Conservation (phyloP, 192 early-diverging fungal genomes). For the Lunasporangiospora selenospora region DNA sequence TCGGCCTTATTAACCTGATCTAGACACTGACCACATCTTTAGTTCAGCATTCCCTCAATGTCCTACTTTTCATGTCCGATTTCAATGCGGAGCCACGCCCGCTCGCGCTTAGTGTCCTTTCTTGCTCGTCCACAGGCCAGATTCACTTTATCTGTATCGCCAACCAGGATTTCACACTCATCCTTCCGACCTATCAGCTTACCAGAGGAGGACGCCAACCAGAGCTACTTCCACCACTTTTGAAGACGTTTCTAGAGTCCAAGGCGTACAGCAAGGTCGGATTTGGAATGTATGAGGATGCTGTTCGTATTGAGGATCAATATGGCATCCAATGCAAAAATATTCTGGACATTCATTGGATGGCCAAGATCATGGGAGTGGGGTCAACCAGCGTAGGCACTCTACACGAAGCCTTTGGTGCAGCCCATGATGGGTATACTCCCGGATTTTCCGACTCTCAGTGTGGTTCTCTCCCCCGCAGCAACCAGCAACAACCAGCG, state of each 20-base stretch:
- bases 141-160: slow-evolving; percentile 45
- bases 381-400: slow-evolving; percentile 35
- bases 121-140: slow-evolving; percentile 40
- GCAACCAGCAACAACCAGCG: not conserved
- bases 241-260: slow-evolving; percentile 40
- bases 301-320: slow-evolving; percentile 26
- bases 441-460: too few species aligned
- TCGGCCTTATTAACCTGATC: too few species aligned
- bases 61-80: slow-evolving; percentile 42
- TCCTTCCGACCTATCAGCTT: slow-evolving; percentile 36
- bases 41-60: slow-evolving; percentile 42
- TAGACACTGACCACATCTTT: too few species aligned
- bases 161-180: slow-evolving; percentile 30
- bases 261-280: slow-evolving; percentile 30
- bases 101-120: slow-evolving; percentile 22
- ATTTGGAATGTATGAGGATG: slow-evolving; percentile 38
- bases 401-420: slow-evolving; percentile 36
- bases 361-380: slow-evolving; percentile 40
- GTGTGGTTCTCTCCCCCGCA: too few species aligned
- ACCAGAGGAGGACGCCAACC: slow-evolving; percentile 31
- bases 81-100: slow-evolving; percentile 41
- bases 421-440: slow-evolving; percentile 32
- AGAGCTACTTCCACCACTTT: slow-evolving; percentile 31
- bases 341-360: slow-evolving; percentile 35
- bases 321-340: slow-evolving; percentile 38